phyloP scores from a whole-genome alignment of 768 basidiomycete genomes.

The Termitomyces sp. region DNA sequence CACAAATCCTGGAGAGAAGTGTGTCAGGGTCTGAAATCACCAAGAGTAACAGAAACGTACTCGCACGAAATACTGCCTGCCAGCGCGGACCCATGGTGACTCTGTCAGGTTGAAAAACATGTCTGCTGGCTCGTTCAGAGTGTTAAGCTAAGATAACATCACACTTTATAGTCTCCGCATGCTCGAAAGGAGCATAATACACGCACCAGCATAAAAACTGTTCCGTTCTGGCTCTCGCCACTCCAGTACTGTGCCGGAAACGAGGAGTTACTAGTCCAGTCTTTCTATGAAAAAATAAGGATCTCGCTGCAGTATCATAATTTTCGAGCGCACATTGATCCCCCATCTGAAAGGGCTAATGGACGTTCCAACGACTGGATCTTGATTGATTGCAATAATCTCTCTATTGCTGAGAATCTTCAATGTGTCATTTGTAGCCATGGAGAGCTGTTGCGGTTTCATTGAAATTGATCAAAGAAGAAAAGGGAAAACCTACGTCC shows the following conservation, averaged over 20 bases:
- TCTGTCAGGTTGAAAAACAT: conserved; percentile 61
- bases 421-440: conserved; percentile 43
- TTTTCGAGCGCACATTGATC: conserved; percentile 39
- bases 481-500: conserved; percentile 8
- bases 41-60: conserved; percentile 25
- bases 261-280: conserved; percentile 33
- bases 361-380: conserved; percentile 55
- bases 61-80: conserved; percentile 54
- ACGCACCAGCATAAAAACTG: conserved; percentile 59
- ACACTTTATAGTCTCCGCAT: background rate
- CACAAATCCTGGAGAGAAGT: conserved; percentile 53
- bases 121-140: conserved; percentile 43
- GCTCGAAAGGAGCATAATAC: background rate
- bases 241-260: conserved; percentile 67
- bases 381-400: conserved; percentile 67
- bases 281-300: conserved; percentile 4
- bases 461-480: background rate
- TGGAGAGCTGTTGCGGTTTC: conserved; percentile 27
- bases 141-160: conserved; percentile 41
- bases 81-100: conserved; percentile 62
- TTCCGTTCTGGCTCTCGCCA: conserved; percentile 55
- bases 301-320: background rate
- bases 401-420: conserved; percentile 59
- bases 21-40: background rate
- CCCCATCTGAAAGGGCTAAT: conserved; percentile 71